Conservation (phyloP, 208 protist genomes). For the Leishmania gerbilli region DNA sequence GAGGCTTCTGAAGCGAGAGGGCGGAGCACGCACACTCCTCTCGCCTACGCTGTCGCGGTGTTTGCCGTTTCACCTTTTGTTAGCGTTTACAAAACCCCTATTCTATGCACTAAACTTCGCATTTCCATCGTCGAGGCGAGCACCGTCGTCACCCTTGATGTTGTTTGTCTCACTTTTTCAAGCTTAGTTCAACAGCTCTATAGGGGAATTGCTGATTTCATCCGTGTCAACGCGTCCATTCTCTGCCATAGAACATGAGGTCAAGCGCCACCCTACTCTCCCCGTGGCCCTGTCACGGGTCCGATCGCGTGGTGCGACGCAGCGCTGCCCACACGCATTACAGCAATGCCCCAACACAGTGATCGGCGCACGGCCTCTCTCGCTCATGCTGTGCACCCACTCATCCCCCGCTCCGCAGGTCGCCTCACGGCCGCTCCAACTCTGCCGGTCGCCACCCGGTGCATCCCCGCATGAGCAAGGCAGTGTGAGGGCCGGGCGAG, state of each 20-base stretch:
- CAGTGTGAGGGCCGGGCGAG: not conserved
- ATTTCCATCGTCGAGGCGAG: not conserved
- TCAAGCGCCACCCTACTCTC: not conserved
- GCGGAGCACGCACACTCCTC: not conserved
- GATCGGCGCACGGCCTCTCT: not conserved
- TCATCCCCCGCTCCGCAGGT: not conserved
- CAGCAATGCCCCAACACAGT: not conserved
- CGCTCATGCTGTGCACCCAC: not conserved
- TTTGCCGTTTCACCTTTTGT: not conserved
- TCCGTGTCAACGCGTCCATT: not conserved
- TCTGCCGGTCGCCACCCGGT: not conserved
- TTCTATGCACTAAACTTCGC: not conserved
- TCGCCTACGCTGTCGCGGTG: not conserved
- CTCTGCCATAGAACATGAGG: not conserved
- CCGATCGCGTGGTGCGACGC: not conserved
- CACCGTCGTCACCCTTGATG: not conserved
- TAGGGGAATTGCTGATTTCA: not conserved
- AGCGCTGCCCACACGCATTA: not conserved
- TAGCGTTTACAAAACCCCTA: not conserved
- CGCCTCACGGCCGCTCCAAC: not conserved
- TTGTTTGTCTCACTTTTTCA: slow-evolving; percentile 29
- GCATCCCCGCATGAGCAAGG: not conserved
- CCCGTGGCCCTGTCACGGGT: not conserved
- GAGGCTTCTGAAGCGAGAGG: not conserved
- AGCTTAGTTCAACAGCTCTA: not conserved